Evolutionary conservation across 1,284 basidiomycete genomes (phyloP).

Genomic region (Apiotrichum gamsii): DNA sequence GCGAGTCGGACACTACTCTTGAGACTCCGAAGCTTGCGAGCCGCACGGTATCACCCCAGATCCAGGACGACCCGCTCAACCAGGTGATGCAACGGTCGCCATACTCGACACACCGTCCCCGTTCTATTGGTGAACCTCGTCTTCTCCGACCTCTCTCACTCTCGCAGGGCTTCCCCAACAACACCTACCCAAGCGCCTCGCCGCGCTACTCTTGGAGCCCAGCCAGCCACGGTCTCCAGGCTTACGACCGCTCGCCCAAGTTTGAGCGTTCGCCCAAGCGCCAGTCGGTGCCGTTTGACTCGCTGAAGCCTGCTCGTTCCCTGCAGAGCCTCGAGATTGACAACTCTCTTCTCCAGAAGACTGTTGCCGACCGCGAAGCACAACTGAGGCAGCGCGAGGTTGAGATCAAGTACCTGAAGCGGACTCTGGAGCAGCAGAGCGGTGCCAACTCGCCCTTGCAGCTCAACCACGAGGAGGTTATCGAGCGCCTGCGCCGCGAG

Average conservation of each 20-base stretch:
- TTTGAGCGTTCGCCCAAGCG: constrained; percentile 30
- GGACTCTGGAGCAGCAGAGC: constrained; percentile 45
- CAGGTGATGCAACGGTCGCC: constrained; percentile 89
- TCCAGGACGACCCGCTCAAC: constrained; percentile 65
- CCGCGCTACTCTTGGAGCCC: constrained; percentile 36
- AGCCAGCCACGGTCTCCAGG: constrained; percentile 16
- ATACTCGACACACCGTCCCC: constrained; percentile 50
- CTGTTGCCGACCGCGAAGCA: constrained; percentile 75
- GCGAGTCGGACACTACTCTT: constrained; percentile 17
- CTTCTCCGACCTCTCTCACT: constrained; percentile 60
- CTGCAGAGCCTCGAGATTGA: constrained; percentile 79
- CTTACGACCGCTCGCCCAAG: constrained; percentile 17
- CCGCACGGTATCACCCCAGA: constrained; percentile 16
- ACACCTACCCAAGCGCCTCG: constrained; percentile 55
- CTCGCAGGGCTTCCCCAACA: constrained; percentile 91
- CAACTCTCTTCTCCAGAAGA: constrained; percentile 79
- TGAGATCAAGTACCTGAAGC: constrained; percentile 72
- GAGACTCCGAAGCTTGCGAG: constrained; percentile 16
- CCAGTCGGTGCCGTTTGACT: constrained; percentile 25
- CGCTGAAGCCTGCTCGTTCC: constrained; percentile 53
- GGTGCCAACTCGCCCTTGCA: constrained; percentile 1
- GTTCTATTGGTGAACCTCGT: constrained; percentile 8
- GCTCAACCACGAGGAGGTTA: constrained; percentile 15
- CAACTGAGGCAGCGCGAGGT: constrained; percentile 71
- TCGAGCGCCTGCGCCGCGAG: constrained; percentile 22